These are phyloP conservation scores for Macrolepiota fuliginosa DNA, from an alignment of 768 basidiomycete genomes.

Conservation along the genomic window DNA sequence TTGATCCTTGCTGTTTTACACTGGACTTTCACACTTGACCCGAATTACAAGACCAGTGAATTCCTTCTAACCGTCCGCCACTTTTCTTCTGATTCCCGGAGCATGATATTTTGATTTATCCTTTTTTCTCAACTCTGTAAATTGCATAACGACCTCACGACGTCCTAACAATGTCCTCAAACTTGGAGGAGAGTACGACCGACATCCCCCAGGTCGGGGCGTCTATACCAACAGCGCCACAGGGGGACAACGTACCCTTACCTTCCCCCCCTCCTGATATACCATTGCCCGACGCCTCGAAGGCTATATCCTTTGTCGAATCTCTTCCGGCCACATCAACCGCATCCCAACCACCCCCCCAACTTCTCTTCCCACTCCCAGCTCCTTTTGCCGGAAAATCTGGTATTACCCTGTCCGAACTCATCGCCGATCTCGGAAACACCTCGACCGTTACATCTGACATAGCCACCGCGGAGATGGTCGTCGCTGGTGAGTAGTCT, in stretches of 20 bases:
- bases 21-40: background rate
- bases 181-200: background rate
- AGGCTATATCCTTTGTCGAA: background rate
- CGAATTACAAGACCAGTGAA: background rate
- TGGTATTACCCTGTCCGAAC: slow-evolving; percentile 40
- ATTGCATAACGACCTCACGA: slow-evolving; percentile 16
- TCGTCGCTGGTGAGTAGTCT: slow-evolving; percentile 50
- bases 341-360: background rate
- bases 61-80: background rate
- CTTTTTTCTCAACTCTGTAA: slow-evolving; percentile 18
- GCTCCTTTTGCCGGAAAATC: slow-evolving; percentile 4
- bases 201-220: slow-evolving; percentile 6
- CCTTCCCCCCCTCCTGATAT: slow-evolving; percentile 1
- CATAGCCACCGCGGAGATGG: slow-evolving; percentile 53
- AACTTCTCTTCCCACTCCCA: slow-evolving; percentile 8
- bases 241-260: background rate
- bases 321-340: background rate
- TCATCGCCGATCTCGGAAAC: slow-evolving; percentile 31
- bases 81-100: slow-evolving; percentile 18
- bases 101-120: slow-evolving; percentile 28
- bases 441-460: slow-evolving; percentile 43
- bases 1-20: background rate
- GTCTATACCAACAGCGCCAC: slow-evolving; percentile 2
- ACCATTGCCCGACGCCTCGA: slow-evolving; percentile 3
- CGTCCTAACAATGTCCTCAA: slow-evolving; percentile 6